Conservation (phyloP, 1,139 yeast species). For the Nematodospora anomalae region DNA sequence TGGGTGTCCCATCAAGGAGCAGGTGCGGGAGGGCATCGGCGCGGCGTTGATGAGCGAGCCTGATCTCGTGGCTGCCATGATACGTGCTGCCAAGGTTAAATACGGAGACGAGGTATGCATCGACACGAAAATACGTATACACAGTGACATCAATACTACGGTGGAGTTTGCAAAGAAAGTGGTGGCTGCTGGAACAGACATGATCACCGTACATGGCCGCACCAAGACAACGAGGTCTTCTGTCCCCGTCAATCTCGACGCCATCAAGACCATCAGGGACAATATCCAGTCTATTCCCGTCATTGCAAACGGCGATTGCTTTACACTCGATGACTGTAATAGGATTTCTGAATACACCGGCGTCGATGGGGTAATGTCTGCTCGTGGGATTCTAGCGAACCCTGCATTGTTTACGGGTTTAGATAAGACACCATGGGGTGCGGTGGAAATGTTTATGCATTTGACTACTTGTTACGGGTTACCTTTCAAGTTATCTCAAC, state of each 20-base stretch:
- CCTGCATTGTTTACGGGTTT: conserved; percentile 86
- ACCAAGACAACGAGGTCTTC: conserved; percentile 83
- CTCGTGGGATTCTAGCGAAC: conserved; percentile 79
- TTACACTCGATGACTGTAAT: conserved; percentile 60
- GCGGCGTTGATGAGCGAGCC: conserved; percentile 91
- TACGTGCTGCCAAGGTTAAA: conserved; percentile 70
- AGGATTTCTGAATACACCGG: conserved; percentile 65
- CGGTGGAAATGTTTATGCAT: conserved; percentile 81
- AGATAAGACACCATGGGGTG: conserved; percentile 81
- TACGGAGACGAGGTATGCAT: conserved; percentile 71
- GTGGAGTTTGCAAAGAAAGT: conserved; percentile 68
- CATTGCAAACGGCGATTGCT: conserved; percentile 95
- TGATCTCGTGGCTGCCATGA: conserved; percentile 80
- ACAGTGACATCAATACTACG: conserved; percentile 71
- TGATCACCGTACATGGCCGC: conserved; percentile 92
- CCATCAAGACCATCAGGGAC: conserved; percentile 66
- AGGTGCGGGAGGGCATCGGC: conserved; percentile 93
- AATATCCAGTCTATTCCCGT: conserved; percentile 67
- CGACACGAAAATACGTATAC: conserved; percentile 91
- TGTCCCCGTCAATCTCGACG: conserved; percentile 78
- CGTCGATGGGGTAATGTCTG: conserved; percentile 95
- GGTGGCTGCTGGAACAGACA: conserved; percentile 88
- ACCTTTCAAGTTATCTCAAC: conserved; percentile 81
- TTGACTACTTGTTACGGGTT: conserved; percentile 76
- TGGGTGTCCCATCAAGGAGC: conserved; percentile 96